phyloP scores from a whole-genome alignment of 2,329 filamentous ascomycete species.

The Paecilomyces formosus region DNA sequence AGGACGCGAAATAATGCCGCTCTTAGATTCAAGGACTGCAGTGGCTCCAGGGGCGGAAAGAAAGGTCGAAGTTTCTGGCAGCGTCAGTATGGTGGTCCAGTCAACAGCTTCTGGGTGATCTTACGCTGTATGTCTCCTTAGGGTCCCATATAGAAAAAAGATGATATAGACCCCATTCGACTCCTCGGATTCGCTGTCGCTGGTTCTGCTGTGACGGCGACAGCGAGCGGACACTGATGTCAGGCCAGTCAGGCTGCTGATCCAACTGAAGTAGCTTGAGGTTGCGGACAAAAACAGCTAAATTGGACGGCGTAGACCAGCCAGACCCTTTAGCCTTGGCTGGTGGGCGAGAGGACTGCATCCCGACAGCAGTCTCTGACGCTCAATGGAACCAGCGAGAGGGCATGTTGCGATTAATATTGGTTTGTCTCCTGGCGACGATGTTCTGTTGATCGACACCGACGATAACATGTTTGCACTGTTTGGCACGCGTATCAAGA shows the following conservation, averaged over 20 bases:
- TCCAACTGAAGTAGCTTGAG: conserved; percentile 77
- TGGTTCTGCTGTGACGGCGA: conserved; percentile 63
- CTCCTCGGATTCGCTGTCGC: conserved; percentile 71
- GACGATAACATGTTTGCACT: conserved; percentile 7
- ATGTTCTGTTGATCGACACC: conserved; percentile 4
- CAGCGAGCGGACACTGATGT: conserved; percentile 63
- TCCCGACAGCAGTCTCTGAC: conserved; percentile 6
- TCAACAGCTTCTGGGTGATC: conserved; percentile 8
- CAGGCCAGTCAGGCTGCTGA: conserved; percentile 69
- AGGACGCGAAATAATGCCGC: conserved; percentile 74
- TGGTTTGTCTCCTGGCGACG: conserved; percentile 1
- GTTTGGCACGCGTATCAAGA: conserved; percentile 8
- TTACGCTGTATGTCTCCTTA: conserved; percentile 64
- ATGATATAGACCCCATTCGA: conserved; percentile 88
- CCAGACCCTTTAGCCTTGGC: conserved; percentile 22
- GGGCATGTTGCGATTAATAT: not conserved
- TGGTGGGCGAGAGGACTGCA: conserved; percentile 24
- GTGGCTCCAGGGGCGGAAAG: conserved; percentile 82
- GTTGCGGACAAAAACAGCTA: conserved; percentile 71
- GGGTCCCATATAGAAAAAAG: conserved; percentile 80
- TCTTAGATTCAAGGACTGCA: conserved; percentile 85
- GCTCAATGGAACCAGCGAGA: not conserved
- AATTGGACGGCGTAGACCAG: conserved; percentile 43
- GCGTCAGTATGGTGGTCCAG: not conserved
- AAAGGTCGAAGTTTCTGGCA: conserved; percentile 75